Base-by-base conservation (phyloP, 2,329 filamentous ascomycete species). In the Xylaria sp. region DNA sequence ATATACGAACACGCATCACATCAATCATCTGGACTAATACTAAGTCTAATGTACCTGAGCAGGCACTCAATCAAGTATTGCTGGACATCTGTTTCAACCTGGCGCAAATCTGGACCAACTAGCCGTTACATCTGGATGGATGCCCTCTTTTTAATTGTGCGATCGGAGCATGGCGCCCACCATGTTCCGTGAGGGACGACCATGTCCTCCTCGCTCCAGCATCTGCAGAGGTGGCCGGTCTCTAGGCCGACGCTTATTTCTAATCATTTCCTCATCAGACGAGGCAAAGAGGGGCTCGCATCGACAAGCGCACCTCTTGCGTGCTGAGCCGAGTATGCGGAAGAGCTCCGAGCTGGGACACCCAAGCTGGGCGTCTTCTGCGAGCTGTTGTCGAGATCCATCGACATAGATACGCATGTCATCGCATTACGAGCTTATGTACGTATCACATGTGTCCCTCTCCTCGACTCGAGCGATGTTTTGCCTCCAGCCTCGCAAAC, bases 131-230 rank as follows among this genome's bases (percentile, higher is more conserved):
- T 66, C 39, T 48, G 20, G 46, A 61, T 48, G 23, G 52, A 61
- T 36, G 41, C 33, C 25, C 57, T 55, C 58, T 55, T 54, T 15
- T 33, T 46, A 43, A 23, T 58, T 68, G 62, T 71, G 66, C 51
- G 69, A 66, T 68, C 66, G 62, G 69, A 66, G 51, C 25, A 68
- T 55, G 69, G 55, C 59, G 64, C 18, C 48, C 51, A 39, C 59
- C 56, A 63, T 49, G 39, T 46, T 23, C 33, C 31, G 49, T 28
- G 39, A 43, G 43, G 52, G 52, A 41, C 55, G n/a, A 46, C 20
- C 8, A 20, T n/a, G 15, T 60, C 18, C 31, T 36, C 51, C 18
- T 43, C 13, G n/a, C 48, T 64, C 20, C 43, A 31, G 31, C 9
- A 43, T 66, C 41, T 36, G 23, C n/a, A 52, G 25, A 52, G 49